A percentile compares a stretch with the other conserved stretches of the same genome.
Evolutionary conservation across 257 asterid genomes (phyloP).

Genomic region (Scutellaria baicalensis): DNA sequence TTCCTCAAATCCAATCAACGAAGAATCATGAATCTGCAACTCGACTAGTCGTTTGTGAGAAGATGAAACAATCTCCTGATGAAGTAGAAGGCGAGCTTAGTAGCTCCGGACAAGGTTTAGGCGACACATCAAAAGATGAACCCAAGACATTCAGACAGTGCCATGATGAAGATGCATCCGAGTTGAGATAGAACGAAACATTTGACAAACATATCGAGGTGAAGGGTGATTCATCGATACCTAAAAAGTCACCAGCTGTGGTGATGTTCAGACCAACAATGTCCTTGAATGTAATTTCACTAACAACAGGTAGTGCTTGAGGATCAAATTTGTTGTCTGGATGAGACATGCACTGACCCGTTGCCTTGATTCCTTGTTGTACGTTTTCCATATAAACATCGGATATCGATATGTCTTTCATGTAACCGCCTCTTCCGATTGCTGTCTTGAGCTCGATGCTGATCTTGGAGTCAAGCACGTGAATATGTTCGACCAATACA

Average conservation of each 20-base stretch:
- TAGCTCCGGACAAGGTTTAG: conserved; percentile 62
- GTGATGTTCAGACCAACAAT: conserved; percentile 58
- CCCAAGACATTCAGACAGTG: conserved; percentile 45
- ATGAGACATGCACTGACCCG: conserved; percentile 58
- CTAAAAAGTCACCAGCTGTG: conserved; percentile 54
- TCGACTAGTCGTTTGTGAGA: conserved; percentile 19
- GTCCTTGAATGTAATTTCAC: conserved; percentile 48
- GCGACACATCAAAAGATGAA: conserved; percentile 45
- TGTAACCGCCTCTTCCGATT: conserved; percentile 77
- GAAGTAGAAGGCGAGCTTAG: conserved; percentile 16
- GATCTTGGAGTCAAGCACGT: conserved; percentile 35
- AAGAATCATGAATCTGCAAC: conserved; percentile 32
- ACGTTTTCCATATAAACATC: conserved; percentile 46
- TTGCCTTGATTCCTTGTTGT: conserved; percentile 48
- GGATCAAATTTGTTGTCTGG: conserved; percentile 78
- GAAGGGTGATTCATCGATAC: conserved; percentile 69
- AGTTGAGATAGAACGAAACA: conserved; percentile 34
- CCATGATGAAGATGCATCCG: conserved; percentile 45
- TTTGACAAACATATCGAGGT: conserved; percentile 61
- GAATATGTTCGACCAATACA: conserved; percentile 43
- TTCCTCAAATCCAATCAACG: neutral
- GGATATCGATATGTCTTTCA: conserved; percentile 38
- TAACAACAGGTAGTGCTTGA: conserved; percentile 51
- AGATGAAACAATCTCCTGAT: conserved; percentile 22
- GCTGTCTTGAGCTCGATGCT: conserved; percentile 70